Evolutionary conservation across 2,329 filamentous ascomycete species (phyloP).

Genomic region (Cucurbitaria berberidis): DNA sequence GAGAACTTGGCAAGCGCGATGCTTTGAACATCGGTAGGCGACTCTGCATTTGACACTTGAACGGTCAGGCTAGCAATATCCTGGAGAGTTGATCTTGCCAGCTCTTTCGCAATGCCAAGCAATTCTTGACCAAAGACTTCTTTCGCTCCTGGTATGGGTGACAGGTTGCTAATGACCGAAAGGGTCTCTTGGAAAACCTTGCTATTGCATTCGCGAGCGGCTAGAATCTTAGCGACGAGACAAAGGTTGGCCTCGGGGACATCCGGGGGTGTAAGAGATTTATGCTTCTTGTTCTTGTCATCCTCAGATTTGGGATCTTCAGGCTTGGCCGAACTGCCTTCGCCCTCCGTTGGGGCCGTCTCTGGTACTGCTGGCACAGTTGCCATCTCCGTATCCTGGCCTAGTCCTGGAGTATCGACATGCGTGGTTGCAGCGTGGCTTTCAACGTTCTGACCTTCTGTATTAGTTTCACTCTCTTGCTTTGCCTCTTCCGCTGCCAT

Average conservation of each 20-base stretch:
- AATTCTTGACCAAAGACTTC: slow-evolving; percentile 91
- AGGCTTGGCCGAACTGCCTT: slow-evolving; percentile 37
- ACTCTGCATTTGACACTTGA: slow-evolving; percentile 84
- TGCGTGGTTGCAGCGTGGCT: slow-evolving; percentile 20
- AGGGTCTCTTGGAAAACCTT: slow-evolving; percentile 98
- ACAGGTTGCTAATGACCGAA: slow-evolving; percentile 98
- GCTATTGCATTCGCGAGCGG: slow-evolving; percentile 92
- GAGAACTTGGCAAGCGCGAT: slow-evolving; percentile 95
- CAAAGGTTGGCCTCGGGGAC: slow-evolving; percentile 89
- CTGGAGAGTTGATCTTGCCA: slow-evolving; percentile 82
- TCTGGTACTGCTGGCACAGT: slow-evolving; percentile 34
- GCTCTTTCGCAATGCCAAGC: slow-evolving; percentile 80
- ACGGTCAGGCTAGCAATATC: slow-evolving; percentile 85
- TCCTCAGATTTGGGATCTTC: slow-evolving; percentile 43
- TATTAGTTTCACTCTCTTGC: slow-evolving; percentile 30
- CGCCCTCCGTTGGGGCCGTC: slow-evolving; percentile 16
- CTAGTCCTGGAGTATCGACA: slow-evolving; percentile 9
- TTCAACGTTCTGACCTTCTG: slow-evolving; percentile 29
- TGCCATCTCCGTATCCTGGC: slow-evolving; percentile 46
- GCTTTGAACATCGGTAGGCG: slow-evolving; percentile 93
- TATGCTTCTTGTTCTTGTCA: slow-evolving; percentile 60
- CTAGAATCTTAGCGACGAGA: slow-evolving; percentile 94
- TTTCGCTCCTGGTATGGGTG: slow-evolving; percentile 88
- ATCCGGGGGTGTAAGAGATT: slow-evolving; percentile 75
- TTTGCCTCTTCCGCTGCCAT: slow-evolving; percentile 58